Evolutionary conservation across 441 rosid species (phyloP).

Genomic region (Flueggea neowawraea): DNA sequence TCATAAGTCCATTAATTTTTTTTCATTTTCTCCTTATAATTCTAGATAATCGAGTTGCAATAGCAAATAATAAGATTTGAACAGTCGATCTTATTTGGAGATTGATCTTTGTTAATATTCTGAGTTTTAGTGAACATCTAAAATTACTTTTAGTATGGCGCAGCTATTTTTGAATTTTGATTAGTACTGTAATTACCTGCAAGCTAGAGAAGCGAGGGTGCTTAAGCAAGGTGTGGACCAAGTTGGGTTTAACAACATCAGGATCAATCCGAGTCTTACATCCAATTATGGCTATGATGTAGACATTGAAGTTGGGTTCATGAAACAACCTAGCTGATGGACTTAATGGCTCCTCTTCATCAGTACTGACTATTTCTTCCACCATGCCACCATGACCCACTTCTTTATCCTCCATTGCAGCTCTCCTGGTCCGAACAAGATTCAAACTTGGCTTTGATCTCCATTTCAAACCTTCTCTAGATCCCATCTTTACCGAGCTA

Average conservation of each 20-base stretch:
- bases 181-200: constrained; percentile 21
- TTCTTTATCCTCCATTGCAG: too few relatives aligned
- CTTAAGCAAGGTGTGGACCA: constrained; percentile 24
- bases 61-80: too few relatives aligned
- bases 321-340: constrained; percentile 45
- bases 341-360: constrained; percentile 28
- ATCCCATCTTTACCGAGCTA: too few relatives aligned
- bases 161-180: too few relatives aligned
- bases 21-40: too few relatives aligned
- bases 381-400: too few relatives aligned
- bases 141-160: not conserved
- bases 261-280: constrained; percentile 27
- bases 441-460: too few relatives aligned
- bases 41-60: too few relatives aligned
- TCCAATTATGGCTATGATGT: constrained; percentile 29
- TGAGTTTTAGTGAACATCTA: not conserved
- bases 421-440: too few relatives aligned
- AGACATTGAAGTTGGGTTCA: constrained; percentile 33
- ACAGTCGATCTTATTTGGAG: too few relatives aligned
- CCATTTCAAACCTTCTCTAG: too few relatives aligned
- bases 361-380: not conserved
- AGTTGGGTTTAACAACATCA: constrained; percentile 15
- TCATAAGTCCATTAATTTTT: too few relatives aligned
- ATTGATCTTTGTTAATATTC: not conserved
- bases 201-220: constrained; percentile 44